These are phyloP conservation scores for Penicillium sp. DNA, from an alignment of 2,329 filamentous ascomycete species.

Conservation along the genomic window DNA sequence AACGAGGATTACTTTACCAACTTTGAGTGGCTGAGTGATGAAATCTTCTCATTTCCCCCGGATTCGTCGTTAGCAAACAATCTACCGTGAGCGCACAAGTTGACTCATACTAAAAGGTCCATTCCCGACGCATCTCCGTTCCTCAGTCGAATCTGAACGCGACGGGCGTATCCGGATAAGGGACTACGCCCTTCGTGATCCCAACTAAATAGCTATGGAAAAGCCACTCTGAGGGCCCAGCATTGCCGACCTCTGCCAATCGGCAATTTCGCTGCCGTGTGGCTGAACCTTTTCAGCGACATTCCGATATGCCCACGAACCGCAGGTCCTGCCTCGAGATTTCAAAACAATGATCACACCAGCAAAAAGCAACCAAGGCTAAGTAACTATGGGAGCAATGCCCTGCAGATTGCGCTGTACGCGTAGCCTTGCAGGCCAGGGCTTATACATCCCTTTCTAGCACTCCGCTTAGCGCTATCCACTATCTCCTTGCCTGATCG, in stretches of 20 bases:
- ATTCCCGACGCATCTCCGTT: background rate
- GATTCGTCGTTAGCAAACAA: slow-evolving; percentile 21
- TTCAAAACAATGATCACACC: background rate
- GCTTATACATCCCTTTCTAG: background rate
- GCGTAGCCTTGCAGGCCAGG: background rate
- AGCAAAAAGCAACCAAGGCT: background rate
- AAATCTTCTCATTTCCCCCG: slow-evolving; percentile 28
- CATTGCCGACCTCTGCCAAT: background rate
- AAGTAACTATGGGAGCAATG: background rate
- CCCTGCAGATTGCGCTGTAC: background rate
- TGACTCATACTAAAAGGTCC: background rate
- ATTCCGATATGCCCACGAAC: background rate
- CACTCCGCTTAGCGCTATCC: background rate
- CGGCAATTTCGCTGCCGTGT: background rate
- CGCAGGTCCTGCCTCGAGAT: background rate
- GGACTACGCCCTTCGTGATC: background rate
- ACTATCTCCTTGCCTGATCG: background rate
- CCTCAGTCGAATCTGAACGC: background rate
- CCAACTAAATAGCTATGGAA: background rate
- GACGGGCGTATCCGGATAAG: background rate
- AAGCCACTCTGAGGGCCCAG: too few relatives aligned
- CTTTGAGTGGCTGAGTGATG: slow-evolving; percentile 40
- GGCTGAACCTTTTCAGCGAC: background rate
- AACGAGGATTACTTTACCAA: slow-evolving; percentile 41
- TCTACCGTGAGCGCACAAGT: slow-evolving; percentile 8